Evolutionary conservation across 2,329 filamentous ascomycete species (phyloP).

Genomic region (Pestalotiopsis sp.): DNA sequence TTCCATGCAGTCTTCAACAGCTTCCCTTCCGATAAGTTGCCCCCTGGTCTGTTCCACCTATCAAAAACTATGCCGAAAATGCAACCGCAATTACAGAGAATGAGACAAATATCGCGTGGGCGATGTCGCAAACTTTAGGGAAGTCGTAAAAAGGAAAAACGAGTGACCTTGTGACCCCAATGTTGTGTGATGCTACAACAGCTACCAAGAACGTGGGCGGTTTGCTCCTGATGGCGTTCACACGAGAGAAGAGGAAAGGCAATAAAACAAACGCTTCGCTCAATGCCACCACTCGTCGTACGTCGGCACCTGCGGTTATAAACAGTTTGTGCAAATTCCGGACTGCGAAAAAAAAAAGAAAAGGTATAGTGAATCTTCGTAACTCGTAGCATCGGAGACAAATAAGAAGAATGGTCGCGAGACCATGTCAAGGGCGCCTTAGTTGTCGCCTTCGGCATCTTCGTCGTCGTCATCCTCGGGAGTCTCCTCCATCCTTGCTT

Average conservation of each 20-base stretch:
- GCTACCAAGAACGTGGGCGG: not conserved
- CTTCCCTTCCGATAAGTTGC: conserved; percentile 18
- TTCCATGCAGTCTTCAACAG: conserved; percentile 31
- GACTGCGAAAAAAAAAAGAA: conserved; percentile 8
- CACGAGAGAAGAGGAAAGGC: conserved; percentile 9
- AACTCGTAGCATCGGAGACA: conserved; percentile 36
- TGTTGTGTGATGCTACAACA: conserved; percentile 20
- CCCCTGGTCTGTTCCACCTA: conserved; percentile 20
- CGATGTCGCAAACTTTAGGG: conserved; percentile 35
- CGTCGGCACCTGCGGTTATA: conserved; percentile 3
- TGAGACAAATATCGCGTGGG: conserved; percentile 34
- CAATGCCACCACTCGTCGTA: conserved; percentile 28
- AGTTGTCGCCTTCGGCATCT: conserved; percentile 44
- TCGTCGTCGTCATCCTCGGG: conserved; percentile 50
- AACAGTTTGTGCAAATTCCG: conserved; percentile 24
- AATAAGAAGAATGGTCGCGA: conserved; percentile 22
- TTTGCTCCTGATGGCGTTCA: conserved; percentile 12
- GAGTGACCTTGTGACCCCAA: conserved; percentile 35
- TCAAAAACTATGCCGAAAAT: conserved; percentile 18
- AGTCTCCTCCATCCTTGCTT: conserved; percentile 45
- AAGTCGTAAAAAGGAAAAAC: conserved; percentile 29
- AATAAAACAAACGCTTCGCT: conserved; percentile 29
- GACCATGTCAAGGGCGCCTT: conserved; percentile 19
- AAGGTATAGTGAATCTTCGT: conserved; percentile 32
- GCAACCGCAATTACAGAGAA: conserved; percentile 16